phyloP scores from a whole-genome alignment of 371 early-diverging fungal genomes.

The Thermomucor indicae-seudaticae region DNA sequence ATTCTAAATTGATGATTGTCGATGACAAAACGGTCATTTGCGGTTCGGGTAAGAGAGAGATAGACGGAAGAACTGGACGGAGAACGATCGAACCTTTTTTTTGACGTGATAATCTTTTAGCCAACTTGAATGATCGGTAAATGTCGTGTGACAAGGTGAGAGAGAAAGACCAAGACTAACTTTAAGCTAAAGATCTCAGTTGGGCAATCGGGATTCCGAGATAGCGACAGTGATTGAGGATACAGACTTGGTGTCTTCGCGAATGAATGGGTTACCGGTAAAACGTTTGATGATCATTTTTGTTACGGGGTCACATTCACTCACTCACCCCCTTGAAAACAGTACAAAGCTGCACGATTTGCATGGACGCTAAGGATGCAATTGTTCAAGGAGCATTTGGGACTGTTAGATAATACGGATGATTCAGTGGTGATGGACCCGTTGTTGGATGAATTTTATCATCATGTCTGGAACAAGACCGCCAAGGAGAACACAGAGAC shows the following conservation, averaged over 20 bases:
- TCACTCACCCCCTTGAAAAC: too few species aligned
- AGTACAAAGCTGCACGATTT: conserved; percentile 66
- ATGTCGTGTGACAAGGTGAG: background rate
- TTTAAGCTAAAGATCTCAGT: conserved; percentile 61
- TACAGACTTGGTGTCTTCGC: conserved; percentile 56
- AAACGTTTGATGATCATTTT: conserved; percentile 1
- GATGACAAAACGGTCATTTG: conserved; percentile 72
- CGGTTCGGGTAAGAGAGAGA: conserved; percentile 44
- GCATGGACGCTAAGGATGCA: conserved; percentile 69
- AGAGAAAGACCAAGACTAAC: background rate
- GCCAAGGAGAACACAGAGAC: conserved; percentile 66
- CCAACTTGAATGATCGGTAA: conserved; percentile 49
- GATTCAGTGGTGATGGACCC: conserved; percentile 68
- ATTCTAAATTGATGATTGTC: conserved; percentile 82
- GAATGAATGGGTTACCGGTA: conserved; percentile 69
- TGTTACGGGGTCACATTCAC: background rate
- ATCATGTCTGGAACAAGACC: conserved; percentile 56
- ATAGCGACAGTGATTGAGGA: conserved; percentile 83
- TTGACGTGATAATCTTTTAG: conserved; percentile 13
- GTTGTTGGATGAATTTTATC: conserved; percentile 57
- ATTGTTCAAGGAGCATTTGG: conserved; percentile 84
- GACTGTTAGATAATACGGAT: conserved; percentile 36
- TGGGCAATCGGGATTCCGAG: conserved; percentile 92
- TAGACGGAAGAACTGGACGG: too few species aligned
- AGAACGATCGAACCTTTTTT: background rate